Percentiles rank a stretch among this genome's conserved stretches.
Conservation (phyloP, 495 filamentous ascomycete genomes). For the Penicillium crystallinum region DNA sequence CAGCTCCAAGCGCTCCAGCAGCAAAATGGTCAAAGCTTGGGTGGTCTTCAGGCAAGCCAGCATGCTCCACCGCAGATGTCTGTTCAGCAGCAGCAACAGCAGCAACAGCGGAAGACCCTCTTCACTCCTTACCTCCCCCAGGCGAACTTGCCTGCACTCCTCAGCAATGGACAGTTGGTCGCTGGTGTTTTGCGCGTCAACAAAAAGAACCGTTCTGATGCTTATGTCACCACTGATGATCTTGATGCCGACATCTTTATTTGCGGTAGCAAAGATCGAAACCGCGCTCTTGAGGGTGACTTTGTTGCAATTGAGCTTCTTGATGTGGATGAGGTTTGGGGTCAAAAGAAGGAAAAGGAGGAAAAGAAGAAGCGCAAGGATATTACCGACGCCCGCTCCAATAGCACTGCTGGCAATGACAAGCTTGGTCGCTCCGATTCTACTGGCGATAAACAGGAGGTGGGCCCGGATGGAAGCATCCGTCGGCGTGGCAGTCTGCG, state of each 20-base stretch:
- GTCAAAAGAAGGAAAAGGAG: conserved; percentile 97
- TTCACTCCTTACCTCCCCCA: conserved; percentile 98
- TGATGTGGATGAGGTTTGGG: conserved; percentile 97
- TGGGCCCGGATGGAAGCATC: conserved; percentile 72
- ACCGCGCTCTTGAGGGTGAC: conserved; percentile 92
- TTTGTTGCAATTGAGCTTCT: conserved; percentile 93
- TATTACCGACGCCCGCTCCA: conserved; percentile 81
- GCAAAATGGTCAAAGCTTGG: conserved; percentile 70
- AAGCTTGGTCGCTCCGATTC: conserved; percentile 59
- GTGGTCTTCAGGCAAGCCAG: conserved; percentile 66
- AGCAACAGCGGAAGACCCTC: conserved; percentile 89
- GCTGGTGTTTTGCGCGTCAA: conserved; percentile 96
- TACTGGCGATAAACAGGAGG: conserved; percentile 58
- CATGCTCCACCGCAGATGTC: conserved; percentile 61
- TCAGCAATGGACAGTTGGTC: conserved; percentile 89
- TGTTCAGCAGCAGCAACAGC: conserved; percentile 55
- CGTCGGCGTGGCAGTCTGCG: conserved; percentile 88
- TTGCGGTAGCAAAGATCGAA: conserved; percentile 96
- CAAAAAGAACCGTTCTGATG: conserved; percentile 98
- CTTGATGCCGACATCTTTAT: conserved; percentile 99
- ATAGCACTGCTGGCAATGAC: conserved; percentile 64
- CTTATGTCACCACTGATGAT: conserved; percentile 91
- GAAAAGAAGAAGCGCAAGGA: conserved; percentile 99
- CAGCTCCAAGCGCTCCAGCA: conserved; percentile 91
- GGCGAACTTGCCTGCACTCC: conserved; percentile 84